phyloP scores from a whole-genome alignment of 805 yeast species.

The Metschnikowia sp. region DNA sequence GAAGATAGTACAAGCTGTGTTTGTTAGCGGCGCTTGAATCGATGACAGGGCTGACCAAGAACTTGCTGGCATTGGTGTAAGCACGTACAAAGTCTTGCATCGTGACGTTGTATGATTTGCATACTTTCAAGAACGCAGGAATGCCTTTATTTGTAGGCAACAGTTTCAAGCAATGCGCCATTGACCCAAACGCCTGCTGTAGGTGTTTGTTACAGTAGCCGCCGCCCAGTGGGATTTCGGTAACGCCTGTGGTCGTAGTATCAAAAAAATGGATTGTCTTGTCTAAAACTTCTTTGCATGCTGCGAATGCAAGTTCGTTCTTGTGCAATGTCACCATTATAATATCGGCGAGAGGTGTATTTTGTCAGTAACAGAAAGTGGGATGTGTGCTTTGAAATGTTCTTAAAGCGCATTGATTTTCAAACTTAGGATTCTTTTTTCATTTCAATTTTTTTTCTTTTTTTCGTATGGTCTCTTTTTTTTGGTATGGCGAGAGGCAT shows the following conservation, averaged over 20 bases:
- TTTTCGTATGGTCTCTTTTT: too few relatives aligned
- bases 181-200: constrained; percentile 38
- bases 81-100: constrained; percentile 28
- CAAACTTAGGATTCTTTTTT: too few relatives aligned
- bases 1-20: constrained; percentile 29
- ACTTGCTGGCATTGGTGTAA: constrained; percentile 40
- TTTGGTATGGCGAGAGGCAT: too few relatives aligned
- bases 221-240: neutral
- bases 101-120: constrained; percentile 22
- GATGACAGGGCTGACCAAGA: constrained; percentile 30
- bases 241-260: neutral
- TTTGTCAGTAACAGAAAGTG: too few relatives aligned
- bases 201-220: constrained; percentile 31
- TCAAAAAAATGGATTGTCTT: constrained; percentile 25
- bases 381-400: too few relatives aligned
- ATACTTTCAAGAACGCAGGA: constrained; percentile 4
- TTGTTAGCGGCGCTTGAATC: constrained; percentile 27
- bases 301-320: constrained; percentile 22
- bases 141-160: constrained; percentile 22
- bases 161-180: constrained; percentile 32
- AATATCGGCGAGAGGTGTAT: neutral
- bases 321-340: constrained; percentile 18
- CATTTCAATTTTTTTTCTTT: neutral
- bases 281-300: constrained; percentile 23
- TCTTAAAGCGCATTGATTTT: too few relatives aligned